These are phyloP conservation scores for Speleostelium caveatum DNA, from an alignment of 78 protist species.

Conservation along the genomic window DNA sequence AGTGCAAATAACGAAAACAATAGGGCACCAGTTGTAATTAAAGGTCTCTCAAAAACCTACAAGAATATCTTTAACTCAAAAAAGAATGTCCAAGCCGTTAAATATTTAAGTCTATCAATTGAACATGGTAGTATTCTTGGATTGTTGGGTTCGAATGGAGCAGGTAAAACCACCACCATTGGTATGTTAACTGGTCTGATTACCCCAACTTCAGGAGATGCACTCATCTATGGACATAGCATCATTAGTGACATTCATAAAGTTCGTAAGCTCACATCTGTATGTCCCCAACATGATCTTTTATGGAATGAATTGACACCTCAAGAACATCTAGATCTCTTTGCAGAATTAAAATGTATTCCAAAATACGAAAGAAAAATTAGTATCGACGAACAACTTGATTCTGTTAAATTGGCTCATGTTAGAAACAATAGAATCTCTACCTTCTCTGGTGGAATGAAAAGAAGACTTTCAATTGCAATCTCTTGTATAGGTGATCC, in stretches of 20 bases:
- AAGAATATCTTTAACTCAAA: conserved; percentile 2
- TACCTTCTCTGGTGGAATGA: conserved; percentile 79
- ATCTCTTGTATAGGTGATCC: conserved; percentile 88
- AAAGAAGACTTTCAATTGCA: conserved; percentile 74
- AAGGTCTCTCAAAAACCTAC: conserved; percentile 62
- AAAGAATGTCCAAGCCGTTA: conserved; percentile 67
- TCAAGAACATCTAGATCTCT: conserved; percentile 66
- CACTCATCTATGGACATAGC: conserved; percentile 56
- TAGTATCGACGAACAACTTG: conserved; percentile 5
- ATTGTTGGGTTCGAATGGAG: conserved; percentile 89
- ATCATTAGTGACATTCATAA: conserved; percentile 21
- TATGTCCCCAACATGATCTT: conserved; percentile 83
- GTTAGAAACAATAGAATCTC: conserved; percentile 17
- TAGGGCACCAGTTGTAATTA: conserved; percentile 34
- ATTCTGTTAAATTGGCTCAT: conserved; percentile 14
- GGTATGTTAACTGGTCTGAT: conserved; percentile 89
- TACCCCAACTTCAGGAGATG: conserved; percentile 78
- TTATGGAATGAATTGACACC: conserved; percentile 69
- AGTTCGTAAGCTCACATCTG: conserved; percentile 46
- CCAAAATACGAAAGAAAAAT: conserved; percentile 1
- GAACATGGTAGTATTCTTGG: conserved; percentile 39
- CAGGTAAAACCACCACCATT: conserved; percentile 92
- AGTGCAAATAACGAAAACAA: conserved; percentile 28
- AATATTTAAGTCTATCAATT: conserved; percentile 47
- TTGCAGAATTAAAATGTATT: conserved; percentile 77